Evolutionary conservation across 495 filamentous ascomycete genomes (phyloP).

Genomic region (Penicillium salamii): DNA sequence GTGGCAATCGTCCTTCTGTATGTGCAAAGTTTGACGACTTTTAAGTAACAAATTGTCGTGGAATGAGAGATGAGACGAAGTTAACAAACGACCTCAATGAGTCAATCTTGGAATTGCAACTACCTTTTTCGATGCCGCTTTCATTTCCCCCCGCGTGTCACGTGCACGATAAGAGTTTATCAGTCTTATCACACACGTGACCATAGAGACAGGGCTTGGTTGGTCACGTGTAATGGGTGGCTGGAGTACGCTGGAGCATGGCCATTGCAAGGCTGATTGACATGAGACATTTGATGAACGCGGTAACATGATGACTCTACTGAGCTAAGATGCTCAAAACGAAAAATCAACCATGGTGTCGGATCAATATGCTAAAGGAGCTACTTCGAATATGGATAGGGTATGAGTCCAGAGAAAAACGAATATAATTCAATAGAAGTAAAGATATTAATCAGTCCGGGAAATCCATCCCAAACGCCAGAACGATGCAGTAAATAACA

Average conservation of each 20-base stretch:
- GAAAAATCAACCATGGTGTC: no score
- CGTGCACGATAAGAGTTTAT: conserved; percentile 2
- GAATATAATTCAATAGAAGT: not conserved
- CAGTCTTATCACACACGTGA: not conserved
- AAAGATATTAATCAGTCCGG: not conserved
- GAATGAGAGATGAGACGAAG: not conserved
- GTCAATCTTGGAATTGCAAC: not conserved
- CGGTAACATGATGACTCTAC: no score
- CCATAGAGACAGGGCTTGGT: not conserved
- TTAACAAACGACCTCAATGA: not conserved
- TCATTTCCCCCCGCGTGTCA: conserved; percentile 1
- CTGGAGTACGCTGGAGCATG: no score
- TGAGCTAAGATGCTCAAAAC: no score
- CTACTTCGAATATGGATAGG: no score
- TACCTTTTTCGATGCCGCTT: conserved; percentile 1
- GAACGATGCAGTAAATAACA: conserved; percentile 26
- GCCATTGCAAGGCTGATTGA: no score
- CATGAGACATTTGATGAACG: no score
- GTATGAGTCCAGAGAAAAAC: no score
- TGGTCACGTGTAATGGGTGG: no score
- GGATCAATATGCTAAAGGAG: no score
- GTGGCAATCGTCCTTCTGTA: not conserved
- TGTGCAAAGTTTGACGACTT: not conserved
- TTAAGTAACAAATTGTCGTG: no score
- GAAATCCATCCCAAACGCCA: conserved; percentile 22